Evolutionary conservation across 1,284 basidiomycete genomes (phyloP), one percentile per base, ranked within the genome.

Genomic region (Malassezia arunalokei): DNA sequence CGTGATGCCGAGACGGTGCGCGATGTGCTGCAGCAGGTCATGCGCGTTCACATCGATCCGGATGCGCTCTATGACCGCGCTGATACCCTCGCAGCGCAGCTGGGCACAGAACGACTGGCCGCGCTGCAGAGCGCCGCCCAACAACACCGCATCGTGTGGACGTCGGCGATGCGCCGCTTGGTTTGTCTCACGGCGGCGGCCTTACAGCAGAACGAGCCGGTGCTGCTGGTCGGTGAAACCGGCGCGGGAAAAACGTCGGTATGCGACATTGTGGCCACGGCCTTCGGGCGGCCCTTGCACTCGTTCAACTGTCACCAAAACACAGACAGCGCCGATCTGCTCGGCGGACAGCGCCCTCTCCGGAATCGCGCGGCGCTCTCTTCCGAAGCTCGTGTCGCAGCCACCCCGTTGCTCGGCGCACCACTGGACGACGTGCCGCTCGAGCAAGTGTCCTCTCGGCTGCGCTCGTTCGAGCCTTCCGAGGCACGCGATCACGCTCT

Each of bases 171-270:
- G 87, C 85, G 85, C 64, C 81, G 92, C 17, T 78, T 98, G 4
- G 91, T 90, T 72, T 79, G 83, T 29, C 79, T 99, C 8, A 81
- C 92, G 15, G 81, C 84, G 4, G 81, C 85, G 8, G 89, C 88
- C 1, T 75, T 96, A 42, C 81, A 81, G 31, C 88, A 86, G 75
- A 85, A 95, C 66, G 94, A 99, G 71, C 94, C 94, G 0, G 85
- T 98, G 17, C 78, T 99, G 4, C 80, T 99, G n/a, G 92, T 99
- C 12, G 94, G 94, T 1, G 92, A 98, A 75, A 98, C 94, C 0
- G 94, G 94, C 27, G 86, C 86, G 3, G 94, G 94, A 7, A 99
- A 99, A 76, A 99, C 94, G 0, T 92, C 90, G 0, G 86, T 96
- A 20, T 96, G 92, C 67, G 89, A 98, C 71, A 77, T 91, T 6